Evolutionary conservation across 2,329 filamentous ascomycete genomes (phyloP), one percentile per base, ranked within the genome.

Genomic region (Trichoderma koningii): DNA sequence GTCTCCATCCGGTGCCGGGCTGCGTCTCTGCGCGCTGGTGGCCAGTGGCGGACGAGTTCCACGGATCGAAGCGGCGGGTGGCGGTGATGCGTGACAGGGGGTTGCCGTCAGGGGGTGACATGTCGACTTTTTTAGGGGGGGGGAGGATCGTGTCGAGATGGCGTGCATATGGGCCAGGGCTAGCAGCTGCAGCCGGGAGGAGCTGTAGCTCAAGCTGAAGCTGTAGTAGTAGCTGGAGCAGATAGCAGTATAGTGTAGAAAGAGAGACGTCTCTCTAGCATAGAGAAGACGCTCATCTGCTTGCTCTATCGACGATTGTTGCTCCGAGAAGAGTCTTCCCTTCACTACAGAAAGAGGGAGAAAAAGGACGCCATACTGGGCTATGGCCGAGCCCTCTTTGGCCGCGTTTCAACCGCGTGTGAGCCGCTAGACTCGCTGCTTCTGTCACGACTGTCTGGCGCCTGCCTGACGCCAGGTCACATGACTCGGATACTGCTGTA

Each of bases 11-110:
- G 26, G 84, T 83, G 2, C 85, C 84, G 1, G 89, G 82, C 3
- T 80, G 78, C 66, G 86, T 88, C 66, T 94, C 90, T 48, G 90
- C 86, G 47, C 87, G 84, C 76, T 96, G 93, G 74, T 97, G 92
- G 52, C 91, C 91, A 0, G 89, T 88, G 6, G 89, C 87, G 14
- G 87, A 86, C 15, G 87, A 88, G 77, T 92, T 92, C 87, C 87
- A 91, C 5, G 86, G 82, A 75, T 90, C 88, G 71, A 89, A 90
- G 66, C 73, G 75, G 42, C 72, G 74, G 23, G 83, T 81, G 55
- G 80, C 73, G 21, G 80, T 77, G 38, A 77, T 75, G 66, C 72
- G 76, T 64, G 73, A 68, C 0, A 73, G 67, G 26, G 67, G 63
- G 34, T 68, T 64, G 21, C 34, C 10, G 12, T 38, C 34, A 38